These are phyloP conservation scores for Stereum hirsutum DNA, from an alignment of 1,284 basidiomycete genomes.

Conservation along the genomic window DNA sequence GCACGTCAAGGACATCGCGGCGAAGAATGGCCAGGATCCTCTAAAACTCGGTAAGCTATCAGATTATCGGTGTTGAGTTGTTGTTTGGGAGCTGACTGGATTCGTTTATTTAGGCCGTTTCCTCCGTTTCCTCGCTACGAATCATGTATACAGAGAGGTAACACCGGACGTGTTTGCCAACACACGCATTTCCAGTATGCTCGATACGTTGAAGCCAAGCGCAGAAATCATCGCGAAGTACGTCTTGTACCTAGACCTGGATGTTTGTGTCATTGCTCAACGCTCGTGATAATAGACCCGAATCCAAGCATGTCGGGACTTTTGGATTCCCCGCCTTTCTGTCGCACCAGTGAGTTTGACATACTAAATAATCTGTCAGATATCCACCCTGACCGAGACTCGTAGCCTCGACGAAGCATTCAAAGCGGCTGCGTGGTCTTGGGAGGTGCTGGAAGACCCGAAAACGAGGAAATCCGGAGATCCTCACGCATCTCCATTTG, in stretches of 20 bases:
- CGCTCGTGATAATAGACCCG: neutral
- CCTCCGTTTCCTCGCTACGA: conserved; percentile 17
- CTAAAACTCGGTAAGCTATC: conserved; percentile 17
- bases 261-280: neutral
- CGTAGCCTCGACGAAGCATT: conserved; percentile 19
- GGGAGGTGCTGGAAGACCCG: conserved; percentile 16
- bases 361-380: neutral
- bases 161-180: conserved; percentile 21
- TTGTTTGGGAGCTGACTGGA: neutral
- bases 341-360: neutral
- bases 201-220: conserved; percentile 20
- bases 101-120: conserved; percentile 10
- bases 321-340: neutral
- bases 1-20: conserved; percentile 19
- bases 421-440: conserved; percentile 16
- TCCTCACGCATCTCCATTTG: conserved; percentile 10
- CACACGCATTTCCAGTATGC: conserved; percentile 17
- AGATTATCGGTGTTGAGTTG: conserved; percentile 1
- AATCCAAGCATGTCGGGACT: neutral
- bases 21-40: conserved; percentile 9
- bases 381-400: neutral
- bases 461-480: conserved; percentile 9
- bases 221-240: conserved; percentile 1
- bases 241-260: neutral
- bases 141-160: conserved; percentile 21